Evolutionary conservation across 805 yeast species (phyloP).

Genomic region (Metschnikowia koreensis): DNA sequence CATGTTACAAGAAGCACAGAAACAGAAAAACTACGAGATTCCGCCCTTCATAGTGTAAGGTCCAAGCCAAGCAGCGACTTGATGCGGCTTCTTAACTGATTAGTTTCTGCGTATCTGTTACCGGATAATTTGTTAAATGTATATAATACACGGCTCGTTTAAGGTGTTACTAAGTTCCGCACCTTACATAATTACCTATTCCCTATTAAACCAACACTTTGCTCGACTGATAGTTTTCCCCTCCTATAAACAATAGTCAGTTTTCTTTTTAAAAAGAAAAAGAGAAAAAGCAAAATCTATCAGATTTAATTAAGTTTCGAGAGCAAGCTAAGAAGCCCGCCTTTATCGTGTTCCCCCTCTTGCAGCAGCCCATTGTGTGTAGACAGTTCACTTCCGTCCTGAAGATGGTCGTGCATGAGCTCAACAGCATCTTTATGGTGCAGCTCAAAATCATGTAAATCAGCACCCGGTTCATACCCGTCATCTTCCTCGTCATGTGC

Average conservation of each 20-base stretch:
- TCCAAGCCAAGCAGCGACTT: slow-evolving; percentile 6
- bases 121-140: too few relatives aligned
- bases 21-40: not conserved
- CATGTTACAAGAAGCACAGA: not conserved
- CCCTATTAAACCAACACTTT: not conserved
- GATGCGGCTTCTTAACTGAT: slow-evolving; percentile 6
- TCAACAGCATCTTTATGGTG: slow-evolving; percentile 35
- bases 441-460: slow-evolving; percentile 15
- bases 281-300: too few relatives aligned
- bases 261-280: too few relatives aligned
- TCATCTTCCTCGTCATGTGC: slow-evolving; percentile 13
- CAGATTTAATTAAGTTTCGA: slow-evolving; percentile 14
- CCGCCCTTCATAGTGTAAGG: not conserved
- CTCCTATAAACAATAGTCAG: too few relatives aligned
- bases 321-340: slow-evolving; percentile 17
- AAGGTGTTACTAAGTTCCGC: not conserved
- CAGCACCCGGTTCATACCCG: slow-evolving; percentile 7
- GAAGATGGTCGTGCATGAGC: slow-evolving; percentile 23
- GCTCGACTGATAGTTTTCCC: not conserved
- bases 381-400: too few relatives aligned
- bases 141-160: not conserved
- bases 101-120: too few relatives aligned
- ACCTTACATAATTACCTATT: not conserved
- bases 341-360: slow-evolving; percentile 3
- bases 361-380: not conserved